Conservation (phyloP, 306 rosid species). For the Crataegus laevigata region DNA sequence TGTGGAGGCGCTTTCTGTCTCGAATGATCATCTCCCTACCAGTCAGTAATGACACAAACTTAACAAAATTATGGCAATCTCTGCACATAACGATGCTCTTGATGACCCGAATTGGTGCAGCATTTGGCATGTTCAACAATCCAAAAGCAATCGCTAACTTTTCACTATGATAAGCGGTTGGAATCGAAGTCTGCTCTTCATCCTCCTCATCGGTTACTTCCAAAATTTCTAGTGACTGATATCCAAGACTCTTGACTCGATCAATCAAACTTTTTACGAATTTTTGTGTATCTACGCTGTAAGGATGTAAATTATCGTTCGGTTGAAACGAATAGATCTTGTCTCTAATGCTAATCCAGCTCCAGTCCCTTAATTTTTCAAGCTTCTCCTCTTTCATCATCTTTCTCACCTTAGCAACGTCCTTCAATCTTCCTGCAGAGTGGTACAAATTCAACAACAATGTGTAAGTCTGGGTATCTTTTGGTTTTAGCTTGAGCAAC, state of each 20-base stretch:
- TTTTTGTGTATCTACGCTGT: conserved; percentile 25
- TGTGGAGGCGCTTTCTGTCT: conserved; percentile 75
- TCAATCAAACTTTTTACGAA: conserved; percentile 46
- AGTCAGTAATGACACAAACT: conserved; percentile 42
- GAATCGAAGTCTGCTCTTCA: conserved; percentile 26
- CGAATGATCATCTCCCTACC: conserved; percentile 64
- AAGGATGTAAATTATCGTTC: conserved; percentile 41
- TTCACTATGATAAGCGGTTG: conserved; percentile 62
- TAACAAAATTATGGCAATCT: conserved; percentile 70
- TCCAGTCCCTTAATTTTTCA: conserved; percentile 64
- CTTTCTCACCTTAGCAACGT: conserved; percentile 61
- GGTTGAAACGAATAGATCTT: conserved; percentile 65
- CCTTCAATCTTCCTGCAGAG: conserved; percentile 50
- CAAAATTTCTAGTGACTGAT: conserved; percentile 39
- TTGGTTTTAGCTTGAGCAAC: conserved; percentile 69
- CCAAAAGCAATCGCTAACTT: conserved; percentile 71
- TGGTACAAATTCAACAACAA: conserved; percentile 52
- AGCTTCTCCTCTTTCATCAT: conserved; percentile 63
- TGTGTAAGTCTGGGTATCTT: conserved; percentile 46
- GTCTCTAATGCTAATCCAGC: conserved; percentile 79
- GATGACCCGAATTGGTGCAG: conserved; percentile 48
- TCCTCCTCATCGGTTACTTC: conserved; percentile 43
- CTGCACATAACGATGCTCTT: conserved; percentile 70
- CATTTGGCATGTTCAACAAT: conserved; percentile 47
- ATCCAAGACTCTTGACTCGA: conserved; percentile 56